phyloP scores from a whole-genome alignment of 441 rosid genomes.

The Eutrema salsugineum region DNA sequence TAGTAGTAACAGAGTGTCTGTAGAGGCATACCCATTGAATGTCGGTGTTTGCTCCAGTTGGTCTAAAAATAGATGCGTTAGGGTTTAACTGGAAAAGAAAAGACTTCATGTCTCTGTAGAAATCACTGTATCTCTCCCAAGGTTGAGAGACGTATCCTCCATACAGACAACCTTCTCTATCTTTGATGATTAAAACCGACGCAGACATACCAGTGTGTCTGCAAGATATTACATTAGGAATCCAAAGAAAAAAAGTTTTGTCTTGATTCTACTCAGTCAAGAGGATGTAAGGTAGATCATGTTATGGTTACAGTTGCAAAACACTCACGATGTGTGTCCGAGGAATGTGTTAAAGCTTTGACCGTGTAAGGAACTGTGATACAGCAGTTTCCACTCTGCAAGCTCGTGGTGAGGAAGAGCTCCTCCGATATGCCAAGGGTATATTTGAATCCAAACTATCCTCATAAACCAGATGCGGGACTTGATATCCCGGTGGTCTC shows the following conservation, averaged over 20 bases:
- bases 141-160: conserved; percentile 95
- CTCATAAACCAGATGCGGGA: conserved; percentile 49
- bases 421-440: conserved; percentile 95
- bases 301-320: background rate
- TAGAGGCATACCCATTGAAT: conserved; percentile 71
- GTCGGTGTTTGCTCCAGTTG: conserved; percentile 83
- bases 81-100: conserved; percentile 82
- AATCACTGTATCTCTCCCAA: conserved; percentile 78
- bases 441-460: conserved; percentile 47
- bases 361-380: conserved; percentile 75
- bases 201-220: conserved; percentile 60
- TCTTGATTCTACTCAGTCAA: background rate
- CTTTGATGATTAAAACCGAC: conserved; percentile 66
- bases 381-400: conserved; percentile 80
- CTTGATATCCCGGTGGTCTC: conserved; percentile 60
- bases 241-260: background rate
- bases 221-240: conserved; percentile 25
- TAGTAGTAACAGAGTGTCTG: background rate
- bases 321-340: conserved; percentile 63
- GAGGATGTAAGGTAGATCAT: background rate
- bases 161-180: conserved; percentile 65
- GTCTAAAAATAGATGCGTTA: conserved; percentile 62
- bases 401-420: conserved; percentile 74
- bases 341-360: conserved; percentile 85
- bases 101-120: conserved; percentile 92